These are phyloP conservation scores for Postia placenta DNA, from an alignment of 768 basidiomycete species.

Conservation along the genomic window DNA sequence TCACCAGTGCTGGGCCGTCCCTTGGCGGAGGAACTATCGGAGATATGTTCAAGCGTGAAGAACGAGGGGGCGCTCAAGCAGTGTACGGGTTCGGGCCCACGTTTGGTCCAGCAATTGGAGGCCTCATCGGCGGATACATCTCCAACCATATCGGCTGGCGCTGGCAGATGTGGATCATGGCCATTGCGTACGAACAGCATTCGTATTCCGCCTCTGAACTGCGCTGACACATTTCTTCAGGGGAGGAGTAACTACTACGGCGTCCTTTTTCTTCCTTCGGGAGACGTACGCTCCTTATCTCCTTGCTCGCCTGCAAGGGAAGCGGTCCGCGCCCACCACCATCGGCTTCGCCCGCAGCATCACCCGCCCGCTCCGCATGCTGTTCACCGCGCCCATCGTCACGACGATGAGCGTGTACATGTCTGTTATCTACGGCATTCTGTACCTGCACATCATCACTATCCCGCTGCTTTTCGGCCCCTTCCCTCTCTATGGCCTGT, in stretches of 20 bases:
- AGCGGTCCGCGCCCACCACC: constrained; percentile 2
- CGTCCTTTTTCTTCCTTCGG: constrained; percentile 4
- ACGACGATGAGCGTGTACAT: constrained; percentile 7
- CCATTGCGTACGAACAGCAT: constrained; percentile 3
- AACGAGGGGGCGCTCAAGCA: constrained; percentile 3
- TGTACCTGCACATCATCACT: constrained; percentile 6
- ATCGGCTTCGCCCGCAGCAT: neutral
- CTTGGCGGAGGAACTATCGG: constrained; percentile 5
- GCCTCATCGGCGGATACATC: constrained; percentile 5
- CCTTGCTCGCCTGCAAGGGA: constrained; percentile 3
- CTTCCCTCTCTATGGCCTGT: constrained; percentile 1
- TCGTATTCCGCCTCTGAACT: neutral
- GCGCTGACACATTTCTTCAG: neutral
- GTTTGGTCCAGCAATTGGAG: constrained; percentile 4
- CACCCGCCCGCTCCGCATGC: constrained; percentile 6
- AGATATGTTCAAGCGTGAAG: constrained; percentile 5
- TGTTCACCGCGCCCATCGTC: constrained; percentile 1
- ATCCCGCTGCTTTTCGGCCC: constrained; percentile 8
- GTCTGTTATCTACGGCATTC: constrained; percentile 6
- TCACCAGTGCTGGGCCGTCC: constrained; percentile 6
- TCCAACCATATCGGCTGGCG: constrained; percentile 2
- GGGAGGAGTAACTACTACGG: neutral
- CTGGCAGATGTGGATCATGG: constrained; percentile 4
- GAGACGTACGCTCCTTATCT: constrained; percentile 6
- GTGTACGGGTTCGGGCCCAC: constrained; percentile 5